A percentile compares a stretch with the other conserved stretches of the same genome.
phyloP scores from a whole-genome alignment of 306 rosid genomes.

The Quillaja saponaria region DNA sequence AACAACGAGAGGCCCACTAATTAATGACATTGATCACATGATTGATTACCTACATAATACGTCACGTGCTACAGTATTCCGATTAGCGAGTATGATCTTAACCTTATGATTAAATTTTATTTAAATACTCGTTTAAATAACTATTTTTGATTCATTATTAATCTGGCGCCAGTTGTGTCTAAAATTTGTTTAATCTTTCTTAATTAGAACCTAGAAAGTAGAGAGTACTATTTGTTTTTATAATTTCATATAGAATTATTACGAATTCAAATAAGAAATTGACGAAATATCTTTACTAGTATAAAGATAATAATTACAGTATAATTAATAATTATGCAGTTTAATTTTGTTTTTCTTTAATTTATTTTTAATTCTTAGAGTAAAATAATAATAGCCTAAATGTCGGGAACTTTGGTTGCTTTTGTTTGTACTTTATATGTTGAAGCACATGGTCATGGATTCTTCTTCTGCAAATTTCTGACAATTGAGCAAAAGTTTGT shows the following conservation, averaged over 20 bases:
- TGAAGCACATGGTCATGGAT: slow-evolving; percentile 44
- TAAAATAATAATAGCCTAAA: too few species aligned
- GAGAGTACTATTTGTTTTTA: not conserved
- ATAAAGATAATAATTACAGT: too few species aligned
- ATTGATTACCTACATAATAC: slow-evolving; percentile 20
- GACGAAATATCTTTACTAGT: too few species aligned
- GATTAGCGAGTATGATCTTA: slow-evolving; percentile 30
- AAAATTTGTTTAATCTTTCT: slow-evolving; percentile 39
- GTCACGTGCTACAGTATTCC: slow-evolving; percentile 30
- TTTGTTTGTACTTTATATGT: slow-evolving; percentile 3
- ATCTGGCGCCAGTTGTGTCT: slow-evolving; percentile 57
- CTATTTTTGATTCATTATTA: slow-evolving; percentile 36
- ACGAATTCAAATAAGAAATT: too few species aligned
- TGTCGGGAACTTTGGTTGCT: slow-evolving; percentile 25
- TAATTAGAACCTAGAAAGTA: not conserved
- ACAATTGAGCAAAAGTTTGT: slow-evolving; percentile 27
- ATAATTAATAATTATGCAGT: too few species aligned
- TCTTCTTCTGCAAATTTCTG: slow-evolving; percentile 28
- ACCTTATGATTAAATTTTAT: slow-evolving; percentile 35
- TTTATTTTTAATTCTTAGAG: too few species aligned
- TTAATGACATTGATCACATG: slow-evolving; percentile 19
- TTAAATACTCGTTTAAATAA: too few species aligned
- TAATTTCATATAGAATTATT: too few species aligned
- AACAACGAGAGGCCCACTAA: slow-evolving; percentile 35
- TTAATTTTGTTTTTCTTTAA: too few species aligned